A percentile compares a stretch with the other conserved stretches of the same genome.
Evolutionary conservation across 768 basidiomycete species (phyloP).

Genomic region (Paxillus rubicundulus): DNA sequence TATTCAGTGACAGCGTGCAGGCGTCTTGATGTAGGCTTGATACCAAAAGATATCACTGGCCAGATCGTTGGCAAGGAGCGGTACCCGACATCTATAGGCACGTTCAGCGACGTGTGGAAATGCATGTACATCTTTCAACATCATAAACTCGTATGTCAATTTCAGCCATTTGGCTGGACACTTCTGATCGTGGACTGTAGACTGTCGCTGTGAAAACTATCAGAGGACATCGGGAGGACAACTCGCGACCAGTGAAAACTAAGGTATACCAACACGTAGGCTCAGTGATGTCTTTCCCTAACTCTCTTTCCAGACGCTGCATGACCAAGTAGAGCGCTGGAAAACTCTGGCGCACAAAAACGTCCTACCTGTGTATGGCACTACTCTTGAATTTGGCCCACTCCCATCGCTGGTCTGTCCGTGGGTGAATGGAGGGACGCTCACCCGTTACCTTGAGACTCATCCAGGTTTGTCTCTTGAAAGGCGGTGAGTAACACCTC

Average conservation of each 20-base stretch:
- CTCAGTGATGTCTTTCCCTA: background rate
- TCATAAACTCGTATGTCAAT: background rate
- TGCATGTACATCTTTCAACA: background rate
- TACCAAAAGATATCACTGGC: background rate
- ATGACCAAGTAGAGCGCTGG: slow-evolving; percentile 24
- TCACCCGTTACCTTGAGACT: slow-evolving; percentile 22
- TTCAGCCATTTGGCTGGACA: background rate
- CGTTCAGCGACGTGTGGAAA: slow-evolving; percentile 6
- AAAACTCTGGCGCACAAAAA: slow-evolving; percentile 25
- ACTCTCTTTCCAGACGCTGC: slow-evolving; percentile 8
- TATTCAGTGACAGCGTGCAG: background rate
- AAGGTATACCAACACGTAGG: background rate
- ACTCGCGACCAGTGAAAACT: background rate
- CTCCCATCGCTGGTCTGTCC: slow-evolving; percentile 35
- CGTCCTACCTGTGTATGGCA: slow-evolving; percentile 29
- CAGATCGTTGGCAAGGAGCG: background rate
- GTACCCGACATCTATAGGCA: background rate
- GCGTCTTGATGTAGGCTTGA: background rate
- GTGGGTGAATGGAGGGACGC: slow-evolving; percentile 31
- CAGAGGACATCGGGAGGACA: background rate
- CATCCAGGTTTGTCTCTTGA: slow-evolving; percentile 5
- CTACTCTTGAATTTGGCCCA: slow-evolving; percentile 28
- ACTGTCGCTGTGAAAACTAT: slow-evolving; percentile 8
- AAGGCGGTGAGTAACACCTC: slow-evolving; percentile 11
- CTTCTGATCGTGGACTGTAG: background rate